Conservation (phyloP, 202 grass and related monocot genomes). For the Panicum virgatum region DNA sequence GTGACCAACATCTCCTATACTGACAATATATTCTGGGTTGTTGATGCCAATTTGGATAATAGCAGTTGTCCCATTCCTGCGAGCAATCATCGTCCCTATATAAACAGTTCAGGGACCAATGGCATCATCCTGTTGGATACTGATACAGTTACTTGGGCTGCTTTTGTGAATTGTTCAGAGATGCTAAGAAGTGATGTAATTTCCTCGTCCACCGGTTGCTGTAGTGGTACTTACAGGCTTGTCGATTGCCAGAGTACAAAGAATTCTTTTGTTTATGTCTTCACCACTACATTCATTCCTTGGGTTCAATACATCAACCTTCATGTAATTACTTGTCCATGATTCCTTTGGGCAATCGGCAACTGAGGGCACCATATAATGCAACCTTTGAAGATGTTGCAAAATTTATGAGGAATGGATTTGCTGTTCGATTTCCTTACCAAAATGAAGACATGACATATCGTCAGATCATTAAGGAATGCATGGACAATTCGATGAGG, state of each 20-base stretch:
- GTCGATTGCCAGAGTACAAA: not conserved
- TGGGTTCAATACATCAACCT: not conserved
- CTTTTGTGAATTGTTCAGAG: not conserved
- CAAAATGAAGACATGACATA: no score
- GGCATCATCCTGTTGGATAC: not conserved
- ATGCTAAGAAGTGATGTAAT: not conserved
- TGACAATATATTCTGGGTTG: not conserved
- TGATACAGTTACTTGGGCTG: not conserved
- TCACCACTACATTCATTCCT: fast-evolving
- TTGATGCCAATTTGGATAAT: constrained; percentile 2
- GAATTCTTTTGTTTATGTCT: not conserved
- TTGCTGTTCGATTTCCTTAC: not conserved
- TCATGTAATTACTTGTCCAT: constrained; percentile 32
- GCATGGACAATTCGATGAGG: not conserved
- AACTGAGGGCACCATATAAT: not conserved
- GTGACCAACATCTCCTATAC: constrained; percentile 34
- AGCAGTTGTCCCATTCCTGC: not conserved
- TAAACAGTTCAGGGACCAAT: no score
- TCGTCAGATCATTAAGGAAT: not conserved
- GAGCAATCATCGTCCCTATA: not conserved
- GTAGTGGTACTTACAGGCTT: not conserved
- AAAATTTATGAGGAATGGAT: constrained; percentile 17
- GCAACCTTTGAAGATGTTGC: constrained; percentile 19
- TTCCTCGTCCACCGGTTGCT: not conserved
- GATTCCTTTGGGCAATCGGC: not conserved